Percentiles rank a stretch among this genome's conserved stretches.
These are phyloP conservation scores for Pichia sp. DNA, from an alignment of 1,139 yeast species.

Conservation along the genomic window DNA sequence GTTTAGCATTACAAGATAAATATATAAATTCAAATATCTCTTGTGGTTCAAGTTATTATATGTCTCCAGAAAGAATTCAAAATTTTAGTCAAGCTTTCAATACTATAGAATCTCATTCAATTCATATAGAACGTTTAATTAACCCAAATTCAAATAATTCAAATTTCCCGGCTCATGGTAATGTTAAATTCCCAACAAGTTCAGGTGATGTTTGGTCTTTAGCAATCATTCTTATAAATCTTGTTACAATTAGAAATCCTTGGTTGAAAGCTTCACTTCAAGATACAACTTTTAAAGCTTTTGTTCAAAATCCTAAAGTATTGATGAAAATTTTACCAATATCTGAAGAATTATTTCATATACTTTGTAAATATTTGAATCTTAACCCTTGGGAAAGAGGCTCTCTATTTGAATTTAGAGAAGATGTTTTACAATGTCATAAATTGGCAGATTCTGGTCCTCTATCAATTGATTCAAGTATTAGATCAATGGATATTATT, in stretches of 20 bases:
- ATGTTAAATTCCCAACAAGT: conserved; percentile 48
- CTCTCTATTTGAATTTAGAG: conserved; percentile 40
- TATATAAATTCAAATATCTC: conserved; percentile 65
- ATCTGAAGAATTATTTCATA: conserved; percentile 48
- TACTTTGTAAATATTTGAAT: conserved; percentile 47
- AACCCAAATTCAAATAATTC: conserved; percentile 14
- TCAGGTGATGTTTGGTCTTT: conserved; percentile 88
- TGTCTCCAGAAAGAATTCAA: conserved; percentile 83
- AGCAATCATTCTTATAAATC: conserved; percentile 72
- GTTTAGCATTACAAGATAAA: conserved; percentile 61
- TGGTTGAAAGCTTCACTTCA: conserved; percentile 77
- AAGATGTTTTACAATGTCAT: conserved; percentile 34
- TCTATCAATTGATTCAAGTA: conserved; percentile 27
- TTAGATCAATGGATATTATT: conserved; percentile 22
- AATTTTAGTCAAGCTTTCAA: conserved; percentile 31
- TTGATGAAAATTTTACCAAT: conserved; percentile 62
- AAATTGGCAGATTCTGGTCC: conserved; percentile 34
- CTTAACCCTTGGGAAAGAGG: conserved; percentile 62
- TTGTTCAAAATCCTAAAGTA: conserved; percentile 42
- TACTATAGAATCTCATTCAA: conserved; percentile 25
- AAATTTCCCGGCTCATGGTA: conserved; percentile 33
- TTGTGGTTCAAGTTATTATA: conserved; percentile 82
- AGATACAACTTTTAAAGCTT: conserved; percentile 51
- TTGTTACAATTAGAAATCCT: conserved; percentile 81
- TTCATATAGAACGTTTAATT: conserved; percentile 26